Base-by-base conservation (phyloP, 495 filamentous ascomycete genomes). In the Xylaria flabelliformis region DNA sequence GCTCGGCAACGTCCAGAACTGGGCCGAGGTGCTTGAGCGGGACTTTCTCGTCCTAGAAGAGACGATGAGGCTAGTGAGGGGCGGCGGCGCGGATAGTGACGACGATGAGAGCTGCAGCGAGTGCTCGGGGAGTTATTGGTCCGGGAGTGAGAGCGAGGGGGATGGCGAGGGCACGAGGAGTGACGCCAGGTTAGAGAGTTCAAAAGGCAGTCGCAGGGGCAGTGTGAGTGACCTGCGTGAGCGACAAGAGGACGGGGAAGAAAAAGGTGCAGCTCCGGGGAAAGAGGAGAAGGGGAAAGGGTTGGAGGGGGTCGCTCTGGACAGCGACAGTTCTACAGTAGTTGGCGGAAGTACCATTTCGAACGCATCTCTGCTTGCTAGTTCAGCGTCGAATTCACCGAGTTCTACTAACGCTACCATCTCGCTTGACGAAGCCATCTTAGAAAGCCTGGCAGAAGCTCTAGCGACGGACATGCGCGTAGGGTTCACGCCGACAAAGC, bases 1-100 rank as follows among this genome's bases (percentile, higher is more conserved):
- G 87, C 88, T 97, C 76, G 96, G 96, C 39, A 94, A 98, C 79
- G 89, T 98, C 81, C 96, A 98, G 88, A 97, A 97, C 79, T 98
- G 95, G 95, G 95, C 95, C 51, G 96, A 99, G 89, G 88, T 97
- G 85, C 86, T 98, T 76, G 96, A 99, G 86, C 81, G 93, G 80
- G 95, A 98, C 83, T 88, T 99, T 73, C 77, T 94, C 76, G 90
- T 97, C 71, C 77, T 99, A 48, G 94, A 97, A 83, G 94, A 97
- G 88, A 94, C 93, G 66, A 76, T 97, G 80, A 82, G 91, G 77
- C 78, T 92, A 72, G 93, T 88, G 9, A 79, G 80, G 46, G 83
- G 86, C 67, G 87, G 81, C 26, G 73, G 74, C 46, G 78, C 74
- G 50, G 74, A 76, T 50, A 78, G 80, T 55, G 73, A 78, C 17